Base-by-base conservation (phyloP, 176 grass and related monocot genomes). In the Paspalum vaginatum region DNA sequence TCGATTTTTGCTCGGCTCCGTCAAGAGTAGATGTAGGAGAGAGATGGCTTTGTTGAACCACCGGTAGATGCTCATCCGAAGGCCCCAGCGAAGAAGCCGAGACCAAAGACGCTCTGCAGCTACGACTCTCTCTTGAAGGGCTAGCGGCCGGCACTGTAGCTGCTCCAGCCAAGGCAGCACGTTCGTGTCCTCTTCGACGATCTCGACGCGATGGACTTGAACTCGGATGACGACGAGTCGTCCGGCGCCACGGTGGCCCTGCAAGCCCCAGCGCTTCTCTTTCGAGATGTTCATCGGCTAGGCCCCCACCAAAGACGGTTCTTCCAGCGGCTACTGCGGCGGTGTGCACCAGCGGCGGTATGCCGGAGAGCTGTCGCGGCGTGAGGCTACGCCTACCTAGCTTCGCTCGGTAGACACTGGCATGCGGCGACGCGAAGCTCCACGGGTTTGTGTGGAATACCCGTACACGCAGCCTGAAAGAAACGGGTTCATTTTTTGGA, bases 161-260 rank as follows among this genome's bases (percentile, higher is more conserved):
- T 60, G 27, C 21, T 13, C 21, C 74, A 80, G 45, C 47, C 57
- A 0, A 47, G 85, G 77, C 84, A 89, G 13, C 76, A 84, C 52
- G 70, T 97, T 59, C 89, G 91, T 0, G 75, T 97, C 26, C 22
- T 94, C 57, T 97, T 86, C 0, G 94, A 94, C 18, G 94, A 97
- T 61, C 94, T 87, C 0, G 91, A 97, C 64, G 89, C 91, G 1
- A 97, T 91, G 21, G 94, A 97, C 74, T 91, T 89, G 5, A 90
- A 91, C 78, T 84, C 88, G 0, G 89, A 91, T 18, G 85, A 85
- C 45, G 91, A 91, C 43, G 69, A 42, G 24, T 89, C 85, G 53
- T 63, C 9, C 8, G 10, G 24, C 3, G 16, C 62, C 4, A 8
- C 39, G 0, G 16, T 16, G 4, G 0, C 38, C 2, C 27, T 3